Percentiles rank a stretch among this genome's conserved stretches.
These are phyloP conservation scores for Mycosphaerella sp. DNA, from an alignment of 2,329 filamentous ascomycete genomes.

Conservation along the genomic window DNA sequence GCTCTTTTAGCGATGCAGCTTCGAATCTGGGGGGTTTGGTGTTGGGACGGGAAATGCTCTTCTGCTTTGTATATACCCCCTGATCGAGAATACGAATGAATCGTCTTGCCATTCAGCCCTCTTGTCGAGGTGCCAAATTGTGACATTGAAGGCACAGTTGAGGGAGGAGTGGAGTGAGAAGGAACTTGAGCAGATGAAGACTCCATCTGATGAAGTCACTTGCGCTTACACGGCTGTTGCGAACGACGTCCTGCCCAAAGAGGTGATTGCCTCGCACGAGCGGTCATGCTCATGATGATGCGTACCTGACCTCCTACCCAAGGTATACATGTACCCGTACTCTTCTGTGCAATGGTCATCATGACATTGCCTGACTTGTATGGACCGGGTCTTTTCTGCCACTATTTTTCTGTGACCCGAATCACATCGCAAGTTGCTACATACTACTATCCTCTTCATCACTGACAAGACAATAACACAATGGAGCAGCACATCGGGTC, in stretches of 20 bases:
- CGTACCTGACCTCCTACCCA: too few relatives aligned
- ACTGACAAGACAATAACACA: too few relatives aligned
- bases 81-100: background rate
- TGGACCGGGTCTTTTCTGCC: too few relatives aligned
- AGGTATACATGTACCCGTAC: background rate
- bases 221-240: background rate
- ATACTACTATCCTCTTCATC: too few relatives aligned
- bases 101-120: background rate
- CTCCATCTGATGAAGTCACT: background rate
- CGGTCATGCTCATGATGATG: background rate
- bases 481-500: too few relatives aligned
- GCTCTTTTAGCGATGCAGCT: background rate
- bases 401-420: too few relatives aligned
- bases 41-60: background rate
- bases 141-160: background rate
- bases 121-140: background rate
- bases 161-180: background rate
- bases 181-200: background rate
- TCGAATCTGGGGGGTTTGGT: background rate
- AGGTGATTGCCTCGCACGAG: background rate
- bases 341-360: background rate
- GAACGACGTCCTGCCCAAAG: background rate
- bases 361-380: too few relatives aligned
- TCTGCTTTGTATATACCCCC: background rate
- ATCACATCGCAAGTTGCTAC: too few relatives aligned